Percentiles rank a stretch among this genome's conserved stretches.
Evolutionary conservation across 495 filamentous ascomycete genomes (phyloP).

Genomic region (Talaromyces trachyspermus): DNA sequence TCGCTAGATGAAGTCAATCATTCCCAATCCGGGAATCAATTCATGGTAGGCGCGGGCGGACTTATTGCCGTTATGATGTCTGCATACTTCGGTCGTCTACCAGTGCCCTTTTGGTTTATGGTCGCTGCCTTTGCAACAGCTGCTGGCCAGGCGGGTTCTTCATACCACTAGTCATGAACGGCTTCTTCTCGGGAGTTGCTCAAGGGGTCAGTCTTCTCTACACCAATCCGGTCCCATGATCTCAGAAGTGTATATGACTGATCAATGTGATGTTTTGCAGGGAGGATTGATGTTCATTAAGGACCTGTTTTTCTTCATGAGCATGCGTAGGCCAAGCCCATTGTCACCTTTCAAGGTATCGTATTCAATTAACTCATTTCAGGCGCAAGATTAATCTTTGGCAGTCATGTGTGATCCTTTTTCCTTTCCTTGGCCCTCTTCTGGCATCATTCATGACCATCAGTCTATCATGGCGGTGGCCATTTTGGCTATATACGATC

Average conservation of each 20-base stretch:
- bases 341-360: no score
- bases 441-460: constrained; percentile 51
- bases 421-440: constrained; percentile 54
- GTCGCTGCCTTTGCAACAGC: constrained; percentile 41
- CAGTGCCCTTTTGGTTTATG: constrained; percentile 52
- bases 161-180: constrained; percentile 53
- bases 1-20: constrained; percentile 46
- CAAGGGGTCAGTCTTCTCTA: no score
- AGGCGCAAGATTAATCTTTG: constrained; percentile 56
- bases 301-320: constrained; percentile 60
- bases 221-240: no score
- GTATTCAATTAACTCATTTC: no score
- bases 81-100: constrained; percentile 53
- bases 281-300: constrained; percentile 58
- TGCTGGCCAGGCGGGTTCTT: constrained; percentile 54
- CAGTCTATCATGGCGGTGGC: constrained; percentile 41
- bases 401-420: constrained; percentile 44
- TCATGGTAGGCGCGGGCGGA: constrained; percentile 50
- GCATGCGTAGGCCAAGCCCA: no score
- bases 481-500: constrained; percentile 49
- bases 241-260: no score
- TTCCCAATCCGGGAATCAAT: constrained; percentile 49
- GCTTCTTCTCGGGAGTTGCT: constrained; percentile 53
- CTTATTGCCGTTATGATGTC: constrained; percentile 47
- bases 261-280: no score